These are phyloP conservation scores for Trichosporon sp. DNA, from an alignment of 1,284 basidiomycete species.

Conservation along the genomic window DNA sequence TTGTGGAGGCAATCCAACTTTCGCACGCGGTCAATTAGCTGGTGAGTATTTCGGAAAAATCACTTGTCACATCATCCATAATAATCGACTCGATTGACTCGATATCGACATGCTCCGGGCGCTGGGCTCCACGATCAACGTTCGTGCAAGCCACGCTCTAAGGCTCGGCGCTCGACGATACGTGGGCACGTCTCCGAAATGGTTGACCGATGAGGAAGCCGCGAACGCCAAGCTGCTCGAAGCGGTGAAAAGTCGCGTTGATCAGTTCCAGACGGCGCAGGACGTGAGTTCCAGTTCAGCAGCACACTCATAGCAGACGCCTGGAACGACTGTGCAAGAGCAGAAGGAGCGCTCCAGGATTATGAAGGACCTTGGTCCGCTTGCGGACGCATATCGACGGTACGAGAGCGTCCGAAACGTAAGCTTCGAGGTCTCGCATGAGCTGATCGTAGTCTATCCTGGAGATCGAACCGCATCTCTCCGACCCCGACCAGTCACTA, in stretches of 20 bases:
- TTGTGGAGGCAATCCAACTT: not conserved
- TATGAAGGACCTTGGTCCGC: slow-evolving; percentile 56
- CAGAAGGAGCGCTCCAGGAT: slow-evolving; percentile 53
- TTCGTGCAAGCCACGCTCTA: not conserved
- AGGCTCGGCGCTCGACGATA: not conserved
- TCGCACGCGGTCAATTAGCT: not conserved
- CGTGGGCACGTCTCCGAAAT: not conserved
- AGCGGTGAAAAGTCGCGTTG: slow-evolving; percentile 13
- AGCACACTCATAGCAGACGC: slow-evolving; percentile 8
- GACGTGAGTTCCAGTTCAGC: not conserved
- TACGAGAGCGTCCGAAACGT: slow-evolving; percentile 55
- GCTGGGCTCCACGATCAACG: not conserved
- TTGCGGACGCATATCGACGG: slow-evolving; percentile 55
- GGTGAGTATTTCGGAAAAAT: not conserved
- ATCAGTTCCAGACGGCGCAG: slow-evolving; percentile 9
- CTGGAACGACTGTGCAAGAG: slow-evolving; percentile 34
- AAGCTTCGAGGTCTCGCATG: slow-evolving; percentile 14
- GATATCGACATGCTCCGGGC: not conserved
- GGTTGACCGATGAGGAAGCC: slow-evolving; percentile 14
- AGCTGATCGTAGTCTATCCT: slow-evolving; percentile 55
- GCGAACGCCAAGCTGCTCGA: slow-evolving; percentile 12
- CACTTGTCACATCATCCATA: not conserved
- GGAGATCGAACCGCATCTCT: slow-evolving; percentile 61
- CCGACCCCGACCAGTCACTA: slow-evolving; percentile 73
- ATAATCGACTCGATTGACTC: not conserved